Conservation (phyloP, 176 grass and related monocot species). For the Cocos nucifera region DNA sequence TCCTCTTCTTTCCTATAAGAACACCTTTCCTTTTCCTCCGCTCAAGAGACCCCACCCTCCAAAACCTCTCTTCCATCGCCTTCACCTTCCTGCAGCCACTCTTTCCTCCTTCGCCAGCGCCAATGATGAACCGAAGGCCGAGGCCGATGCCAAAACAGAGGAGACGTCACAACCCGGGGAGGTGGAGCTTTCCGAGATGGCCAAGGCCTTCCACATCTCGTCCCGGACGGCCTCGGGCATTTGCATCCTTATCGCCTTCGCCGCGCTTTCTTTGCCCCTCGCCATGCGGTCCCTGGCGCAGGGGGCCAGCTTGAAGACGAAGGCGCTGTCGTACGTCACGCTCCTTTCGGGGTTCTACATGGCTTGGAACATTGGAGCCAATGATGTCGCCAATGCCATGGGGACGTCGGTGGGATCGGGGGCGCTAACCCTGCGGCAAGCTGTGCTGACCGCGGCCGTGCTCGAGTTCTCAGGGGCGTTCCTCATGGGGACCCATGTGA, state of each 20-base stretch:
- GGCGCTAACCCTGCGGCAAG: slow-evolving; percentile 84
- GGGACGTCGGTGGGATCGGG: slow-evolving; percentile 95
- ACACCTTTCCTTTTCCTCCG: slow-evolving; percentile 10
- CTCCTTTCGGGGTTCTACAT: slow-evolving; percentile 87
- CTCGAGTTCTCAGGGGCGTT: slow-evolving; percentile 94
- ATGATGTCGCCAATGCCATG: slow-evolving; percentile 99
- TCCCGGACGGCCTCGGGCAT: slow-evolving; percentile 57
- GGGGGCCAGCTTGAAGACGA: slow-evolving; percentile 43
- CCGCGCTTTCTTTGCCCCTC: slow-evolving; percentile 56
- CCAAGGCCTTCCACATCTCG: slow-evolving; percentile 76
- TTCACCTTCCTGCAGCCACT: slow-evolving; percentile 30
- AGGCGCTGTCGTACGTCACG: slow-evolving; percentile 55
- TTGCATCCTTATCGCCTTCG: slow-evolving; percentile 55
- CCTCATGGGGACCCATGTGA: slow-evolving; percentile 97
- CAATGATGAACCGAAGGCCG: slow-evolving; percentile 18
- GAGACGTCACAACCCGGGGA: slow-evolving; percentile 9
- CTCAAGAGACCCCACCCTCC: slow-evolving; percentile 5
- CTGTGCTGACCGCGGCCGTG: slow-evolving; percentile 68
- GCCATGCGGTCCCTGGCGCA: slow-evolving; percentile 51
- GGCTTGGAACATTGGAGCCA: slow-evolving; percentile 97
- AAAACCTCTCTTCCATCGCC: slow-evolving; percentile 10
- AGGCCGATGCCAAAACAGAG: slow-evolving; percentile 25
- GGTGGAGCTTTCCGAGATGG: slow-evolving; percentile 47
- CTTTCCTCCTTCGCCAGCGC: slow-evolving; percentile 57
- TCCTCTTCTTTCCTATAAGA: background rate